phyloP scores from a whole-genome alignment of 352 stramenopile genomes.

The Saprolegnia parasitica region DNA sequence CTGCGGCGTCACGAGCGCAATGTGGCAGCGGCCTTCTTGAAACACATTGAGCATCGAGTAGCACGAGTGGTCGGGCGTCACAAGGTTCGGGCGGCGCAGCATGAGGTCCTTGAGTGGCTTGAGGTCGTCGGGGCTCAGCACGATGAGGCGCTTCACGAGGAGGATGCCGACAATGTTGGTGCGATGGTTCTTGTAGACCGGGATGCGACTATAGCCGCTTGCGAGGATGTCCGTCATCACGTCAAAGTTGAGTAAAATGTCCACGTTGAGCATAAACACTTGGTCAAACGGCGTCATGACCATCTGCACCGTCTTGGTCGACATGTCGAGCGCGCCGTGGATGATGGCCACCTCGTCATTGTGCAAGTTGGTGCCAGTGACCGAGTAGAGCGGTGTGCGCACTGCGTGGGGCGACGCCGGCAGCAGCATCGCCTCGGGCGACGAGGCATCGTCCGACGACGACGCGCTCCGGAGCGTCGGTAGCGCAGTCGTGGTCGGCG shows the following conservation, averaged over 20 bases:
- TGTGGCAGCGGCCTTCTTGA: constrained; percentile 41
- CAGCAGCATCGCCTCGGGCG: background rate
- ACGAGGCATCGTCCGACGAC: background rate
- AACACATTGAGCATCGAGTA: constrained; percentile 61
- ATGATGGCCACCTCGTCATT: constrained; percentile 59
- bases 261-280: constrained; percentile 46
- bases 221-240: constrained; percentile 47
- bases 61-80: constrained; percentile 44
- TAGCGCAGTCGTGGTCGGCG: background rate
- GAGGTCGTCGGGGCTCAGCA: constrained; percentile 40
- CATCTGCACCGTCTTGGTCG: constrained; percentile 44
- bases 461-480: background rate
- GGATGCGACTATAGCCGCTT: constrained; percentile 49
- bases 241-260: constrained; percentile 39
- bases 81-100: constrained; percentile 41
- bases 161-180: constrained; percentile 43
- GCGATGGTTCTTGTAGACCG: constrained; percentile 48
- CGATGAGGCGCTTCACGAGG: constrained; percentile 50
- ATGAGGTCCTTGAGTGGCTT: constrained; percentile 32
- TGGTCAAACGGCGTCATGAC: constrained; percentile 47
- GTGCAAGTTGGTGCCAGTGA: constrained; percentile 18
- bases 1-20: constrained; percentile 36
- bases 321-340: constrained; percentile 56
- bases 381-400: constrained; percentile 7
- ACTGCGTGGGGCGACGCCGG: background rate